These are phyloP conservation scores for Solanum peruvianum DNA, from an alignment of 257 asterid genomes.

Conservation along the genomic window DNA sequence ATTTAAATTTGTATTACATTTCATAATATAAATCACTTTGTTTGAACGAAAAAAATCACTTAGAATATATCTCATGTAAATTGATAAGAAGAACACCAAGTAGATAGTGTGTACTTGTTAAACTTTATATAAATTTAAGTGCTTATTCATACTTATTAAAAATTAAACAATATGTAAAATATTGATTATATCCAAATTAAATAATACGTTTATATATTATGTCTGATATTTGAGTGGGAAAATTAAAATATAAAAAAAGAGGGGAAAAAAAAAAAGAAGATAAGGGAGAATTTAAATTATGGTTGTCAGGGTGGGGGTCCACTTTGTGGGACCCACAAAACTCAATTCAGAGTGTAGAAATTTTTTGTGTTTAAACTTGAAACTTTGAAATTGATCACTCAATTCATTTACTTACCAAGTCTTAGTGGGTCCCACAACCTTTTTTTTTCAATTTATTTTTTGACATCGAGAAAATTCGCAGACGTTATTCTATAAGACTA, in stretches of 20 bases:
- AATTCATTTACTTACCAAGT: neutral
- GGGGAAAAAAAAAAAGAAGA: neutral
- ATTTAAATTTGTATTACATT: too few species aligned
- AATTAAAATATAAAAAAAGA: neutral
- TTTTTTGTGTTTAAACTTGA: neutral
- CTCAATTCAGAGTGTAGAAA: neutral
- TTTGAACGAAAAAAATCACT: too few species aligned
- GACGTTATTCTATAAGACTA: too few species aligned
- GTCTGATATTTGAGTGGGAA: neutral
- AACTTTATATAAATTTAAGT: too few species aligned
- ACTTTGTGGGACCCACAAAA: neutral
- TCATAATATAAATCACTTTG: neutral
- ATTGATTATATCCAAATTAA: too few species aligned
- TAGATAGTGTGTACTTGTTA: too few species aligned
- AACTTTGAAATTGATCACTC: neutral
- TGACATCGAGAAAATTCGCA: fast-evolving
- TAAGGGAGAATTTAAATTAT: neutral
- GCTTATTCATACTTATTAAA: too few species aligned
- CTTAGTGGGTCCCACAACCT: neutral
- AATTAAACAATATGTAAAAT: too few species aligned
- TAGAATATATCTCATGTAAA: neutral
- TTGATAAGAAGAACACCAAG: too few species aligned
- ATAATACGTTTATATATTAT: too few species aligned
- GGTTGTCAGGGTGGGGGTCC: neutral
- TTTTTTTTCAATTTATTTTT: too few species aligned